Evolutionary conservation across 2,329 filamentous ascomycete species (phyloP), one percentile per base, ranked within the genome.

Genomic region (Ophiostoma ulmi): DNA sequence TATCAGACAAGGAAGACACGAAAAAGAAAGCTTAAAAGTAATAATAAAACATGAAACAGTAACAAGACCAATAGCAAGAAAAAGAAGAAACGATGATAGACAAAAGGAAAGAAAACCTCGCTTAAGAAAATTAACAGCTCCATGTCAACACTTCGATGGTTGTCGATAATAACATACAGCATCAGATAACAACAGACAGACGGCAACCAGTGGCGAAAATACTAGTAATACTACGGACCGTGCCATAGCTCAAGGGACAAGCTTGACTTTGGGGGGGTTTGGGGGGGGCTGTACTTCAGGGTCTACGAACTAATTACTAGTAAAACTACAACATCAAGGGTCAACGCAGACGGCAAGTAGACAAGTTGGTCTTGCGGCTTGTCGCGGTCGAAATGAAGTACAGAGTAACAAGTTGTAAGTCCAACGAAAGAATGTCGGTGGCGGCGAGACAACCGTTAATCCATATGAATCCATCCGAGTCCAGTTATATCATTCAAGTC

Each of bases 61-160:
- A 64, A 58, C 36, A 72, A 69, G 48, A 63, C 22, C 65, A 64
- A 48, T 68, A 14, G 31, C 31, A 65, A 55, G 26, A 48, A 7
- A 44, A 52, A 58, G 17, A 67, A 58, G 8, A 38, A 13, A 14
- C 3, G 8, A n/a, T 14, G 22, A 58, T 17, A 17, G 44, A 39
- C 13, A 48, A 52, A 48, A 70, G 66, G 35, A 36, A 63, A 38
- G 10, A 39, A 39, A 39, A 39, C 38, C 6, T 39, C 38, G 22
- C n/a, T 3, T 11, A 20, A 69, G 26, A 55, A 66, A 66, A 66
- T 20, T 36, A 13, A 48, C 55, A 17, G 39, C 7, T 20, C 44
- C 17, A 10, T 31, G 31, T 4, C 31, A n/a, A 64, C 20, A 63
- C 22, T 58, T 26, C 58, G 58, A 63, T 35, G 26, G 20, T 63